Conservation (phyloP, 2,329 filamentous ascomycete species). For the Xylariaceae sp. region DNA sequence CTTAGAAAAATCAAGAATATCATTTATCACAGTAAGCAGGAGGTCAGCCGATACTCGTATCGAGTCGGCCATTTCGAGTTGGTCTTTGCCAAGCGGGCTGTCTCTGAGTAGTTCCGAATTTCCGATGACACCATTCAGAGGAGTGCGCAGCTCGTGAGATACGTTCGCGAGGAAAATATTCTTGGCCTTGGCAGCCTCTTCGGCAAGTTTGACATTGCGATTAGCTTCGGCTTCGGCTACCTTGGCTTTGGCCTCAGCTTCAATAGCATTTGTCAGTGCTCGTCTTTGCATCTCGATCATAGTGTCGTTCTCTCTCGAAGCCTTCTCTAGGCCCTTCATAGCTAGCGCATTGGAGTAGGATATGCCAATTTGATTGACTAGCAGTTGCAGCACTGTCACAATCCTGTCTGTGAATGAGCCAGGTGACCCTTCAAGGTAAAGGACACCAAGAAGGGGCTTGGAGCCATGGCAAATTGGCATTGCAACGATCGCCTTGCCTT, state of each 20-base stretch:
- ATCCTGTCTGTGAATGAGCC: slow-evolving; percentile 76
- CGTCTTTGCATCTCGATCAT: slow-evolving; percentile 77
- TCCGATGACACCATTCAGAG: slow-evolving; percentile 84
- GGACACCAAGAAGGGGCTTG: slow-evolving; percentile 66
- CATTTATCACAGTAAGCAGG: slow-evolving; percentile 88
- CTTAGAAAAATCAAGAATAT: slow-evolving; percentile 93
- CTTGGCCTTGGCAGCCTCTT: slow-evolving; percentile 80
- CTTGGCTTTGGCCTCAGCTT: slow-evolving; percentile 74
- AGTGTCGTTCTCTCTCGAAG: slow-evolving; percentile 72
- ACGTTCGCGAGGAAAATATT: slow-evolving; percentile 79
- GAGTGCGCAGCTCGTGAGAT: slow-evolving; percentile 77
- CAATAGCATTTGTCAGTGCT: slow-evolving; percentile 67
- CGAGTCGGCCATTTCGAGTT: slow-evolving; percentile 82
- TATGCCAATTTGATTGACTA: slow-evolving; percentile 77
- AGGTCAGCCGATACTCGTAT: slow-evolving; percentile 84
- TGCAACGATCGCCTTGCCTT: slow-evolving; percentile 74
- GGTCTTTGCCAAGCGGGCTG: slow-evolving; percentile 70
- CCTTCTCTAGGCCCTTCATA: slow-evolving; percentile 71
- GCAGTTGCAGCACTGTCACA: slow-evolving; percentile 62
- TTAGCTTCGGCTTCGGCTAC: slow-evolving; percentile 73
- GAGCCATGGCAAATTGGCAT: slow-evolving; percentile 74
- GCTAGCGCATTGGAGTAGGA: slow-evolving; percentile 67
- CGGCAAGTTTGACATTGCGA: slow-evolving; percentile 75
- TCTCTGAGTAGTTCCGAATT: slow-evolving; percentile 82
- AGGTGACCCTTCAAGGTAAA: slow-evolving; percentile 73